Evolutionary conservation across 169 alveolate species (phyloP).

Genomic region (Fabrea salina): DNA sequence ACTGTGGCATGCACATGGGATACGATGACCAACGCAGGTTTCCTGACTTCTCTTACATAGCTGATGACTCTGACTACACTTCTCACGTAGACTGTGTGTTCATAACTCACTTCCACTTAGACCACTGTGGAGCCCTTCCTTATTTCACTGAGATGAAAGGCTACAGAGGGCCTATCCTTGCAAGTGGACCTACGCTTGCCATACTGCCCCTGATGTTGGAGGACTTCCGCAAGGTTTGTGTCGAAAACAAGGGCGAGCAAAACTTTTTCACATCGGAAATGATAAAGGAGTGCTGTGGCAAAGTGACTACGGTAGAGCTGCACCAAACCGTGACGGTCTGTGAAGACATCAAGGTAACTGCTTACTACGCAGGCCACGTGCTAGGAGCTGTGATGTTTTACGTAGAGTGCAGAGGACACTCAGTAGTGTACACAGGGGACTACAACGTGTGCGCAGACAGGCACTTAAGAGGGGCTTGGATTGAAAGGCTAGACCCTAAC

Average conservation of each 20-base stretch:
- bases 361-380: constrained; percentile 98
- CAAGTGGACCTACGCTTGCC: constrained; percentile 97
- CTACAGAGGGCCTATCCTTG: constrained; percentile 91
- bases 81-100: constrained; percentile 88
- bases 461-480: constrained; percentile 95
- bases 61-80: neutral
- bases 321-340: constrained; percentile 80
- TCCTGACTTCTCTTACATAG: constrained; percentile 87
- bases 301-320: constrained; percentile 87
- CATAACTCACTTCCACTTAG: constrained; percentile 97
- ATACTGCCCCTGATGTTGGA: constrained; percentile 94
- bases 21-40: constrained; percentile 90
- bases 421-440: constrained; percentile 96
- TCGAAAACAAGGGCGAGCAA: constrained; percentile 24
- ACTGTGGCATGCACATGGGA: constrained; percentile 97
- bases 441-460: constrained; percentile 95
- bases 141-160: constrained; percentile 94
- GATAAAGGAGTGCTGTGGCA: constrained; percentile 48
- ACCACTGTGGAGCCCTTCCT: constrained; percentile 99
- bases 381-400: constrained; percentile 97
- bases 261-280: constrained; percentile 29
- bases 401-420: constrained; percentile 83
- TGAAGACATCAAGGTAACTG: constrained; percentile 89
- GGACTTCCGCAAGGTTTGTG: constrained; percentile 92
- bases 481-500: constrained; percentile 88